Conservation (phyloP, 2,329 filamentous ascomycete species). For the Colletotrichum theobromicola region DNA sequence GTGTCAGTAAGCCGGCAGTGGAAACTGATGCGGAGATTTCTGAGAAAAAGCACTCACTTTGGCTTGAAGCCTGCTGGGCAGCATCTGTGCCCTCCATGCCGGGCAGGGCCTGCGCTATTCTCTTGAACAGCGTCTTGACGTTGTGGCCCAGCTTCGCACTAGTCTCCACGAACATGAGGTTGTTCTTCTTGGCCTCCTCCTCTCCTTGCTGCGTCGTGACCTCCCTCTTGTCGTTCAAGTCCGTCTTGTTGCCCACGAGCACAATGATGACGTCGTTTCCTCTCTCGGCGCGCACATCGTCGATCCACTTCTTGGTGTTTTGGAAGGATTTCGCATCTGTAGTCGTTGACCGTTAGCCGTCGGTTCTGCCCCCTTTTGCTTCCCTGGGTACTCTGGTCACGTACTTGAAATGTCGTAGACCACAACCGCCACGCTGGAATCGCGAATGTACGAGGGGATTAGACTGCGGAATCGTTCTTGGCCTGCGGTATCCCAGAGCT, state of each 20-base stretch:
- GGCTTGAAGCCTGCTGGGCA: slow-evolving; percentile 72
- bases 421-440: slow-evolving; percentile 96
- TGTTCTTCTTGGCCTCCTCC: slow-evolving; percentile 97
- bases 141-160: slow-evolving; percentile 98
- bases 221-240: slow-evolving; percentile 97
- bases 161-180: slow-evolving; percentile 98
- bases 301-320: slow-evolving; percentile 99
- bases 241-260: slow-evolving; percentile 98
- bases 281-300: slow-evolving; percentile 94
- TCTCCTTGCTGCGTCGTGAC: slow-evolving; percentile 96
- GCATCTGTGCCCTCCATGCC: slow-evolving; percentile 94
- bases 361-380: background rate
- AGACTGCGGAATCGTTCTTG: slow-evolving; percentile 97
- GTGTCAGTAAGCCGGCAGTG: slow-evolving; percentile 28
- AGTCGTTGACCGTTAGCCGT: background rate
- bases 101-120: slow-evolving; percentile 96
- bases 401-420: slow-evolving; percentile 97
- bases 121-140: slow-evolving; percentile 95
- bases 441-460: slow-evolving; percentile 98
- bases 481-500: slow-evolving; percentile 98
- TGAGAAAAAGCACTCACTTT: slow-evolving; percentile 67
- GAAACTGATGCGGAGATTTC: background rate
- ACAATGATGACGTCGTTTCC: slow-evolving; percentile 99
- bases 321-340: slow-evolving; percentile 93
- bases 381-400: background rate